These are phyloP conservation scores for Metarhizium album DNA, from an alignment of 2,329 filamentous ascomycete species.

Conservation along the genomic window DNA sequence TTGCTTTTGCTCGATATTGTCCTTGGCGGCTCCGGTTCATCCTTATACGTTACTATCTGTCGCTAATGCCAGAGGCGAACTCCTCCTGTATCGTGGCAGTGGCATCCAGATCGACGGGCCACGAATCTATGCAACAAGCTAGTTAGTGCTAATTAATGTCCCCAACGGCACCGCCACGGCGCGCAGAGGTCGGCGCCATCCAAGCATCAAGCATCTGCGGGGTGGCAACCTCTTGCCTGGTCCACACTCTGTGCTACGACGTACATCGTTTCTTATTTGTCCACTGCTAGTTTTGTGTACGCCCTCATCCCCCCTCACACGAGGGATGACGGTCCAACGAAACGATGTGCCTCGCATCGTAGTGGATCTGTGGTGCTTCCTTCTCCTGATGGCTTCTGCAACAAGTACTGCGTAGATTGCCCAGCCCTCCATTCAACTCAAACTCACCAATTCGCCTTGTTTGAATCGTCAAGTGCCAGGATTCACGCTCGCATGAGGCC, in stretches of 20 bases:
- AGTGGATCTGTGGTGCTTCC: too few species aligned
- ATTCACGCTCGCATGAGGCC: too few species aligned
- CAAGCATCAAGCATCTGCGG: neutral
- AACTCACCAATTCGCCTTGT: too few species aligned
- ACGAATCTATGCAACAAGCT: neutral
- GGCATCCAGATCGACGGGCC: neutral
- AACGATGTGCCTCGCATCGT: neutral
- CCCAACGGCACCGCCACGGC: too few species aligned
- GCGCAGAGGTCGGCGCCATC: neutral
- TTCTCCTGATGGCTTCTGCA: too few species aligned
- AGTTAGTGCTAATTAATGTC: too few species aligned
- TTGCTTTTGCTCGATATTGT: neutral
- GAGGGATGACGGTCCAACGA: neutral
- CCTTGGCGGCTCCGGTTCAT: neutral
- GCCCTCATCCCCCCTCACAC: neutral
- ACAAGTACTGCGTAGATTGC: too few species aligned
- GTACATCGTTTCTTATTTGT: neutral
- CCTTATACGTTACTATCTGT: neutral
- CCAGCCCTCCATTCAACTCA: too few species aligned
- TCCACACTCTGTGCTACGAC: neutral
- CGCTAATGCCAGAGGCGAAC: neutral
- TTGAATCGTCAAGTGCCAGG: too few species aligned
- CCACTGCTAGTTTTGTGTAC: neutral
- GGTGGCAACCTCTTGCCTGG: neutral
- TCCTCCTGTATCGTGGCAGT: neutral